Evolutionary conservation across 2,329 filamentous ascomycete species (phyloP).

Genomic region (Fusarium cicatricum): DNA sequence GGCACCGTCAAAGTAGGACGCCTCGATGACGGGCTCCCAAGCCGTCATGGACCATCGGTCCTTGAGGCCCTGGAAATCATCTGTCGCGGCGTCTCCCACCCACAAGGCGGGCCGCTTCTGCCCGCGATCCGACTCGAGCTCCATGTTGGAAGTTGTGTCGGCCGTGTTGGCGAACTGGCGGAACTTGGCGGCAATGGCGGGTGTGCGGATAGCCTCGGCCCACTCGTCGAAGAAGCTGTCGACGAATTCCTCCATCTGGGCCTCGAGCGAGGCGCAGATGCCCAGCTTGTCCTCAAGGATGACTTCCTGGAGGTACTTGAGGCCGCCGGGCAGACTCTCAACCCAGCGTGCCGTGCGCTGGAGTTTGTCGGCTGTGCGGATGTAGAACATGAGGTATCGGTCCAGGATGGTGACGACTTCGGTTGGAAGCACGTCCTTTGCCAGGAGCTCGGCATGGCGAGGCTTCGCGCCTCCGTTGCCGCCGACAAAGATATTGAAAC

Average conservation of each 20-base stretch:
- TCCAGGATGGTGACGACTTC: conserved; percentile 87
- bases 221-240: conserved; percentile 90
- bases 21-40: conserved; percentile 83
- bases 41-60: conserved; percentile 66
- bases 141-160: conserved; percentile 74
- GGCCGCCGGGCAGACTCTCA: conserved; percentile 82
- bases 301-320: conserved; percentile 83
- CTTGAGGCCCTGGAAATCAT: conserved; percentile 75
- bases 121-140: conserved; percentile 74
- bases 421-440: conserved; percentile 84
- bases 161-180: conserved; percentile 84
- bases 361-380: conserved; percentile 88
- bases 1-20: conserved; percentile 71
- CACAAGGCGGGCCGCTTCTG: conserved; percentile 81
- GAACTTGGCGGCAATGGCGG: conserved; percentile 74
- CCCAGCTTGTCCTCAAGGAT: conserved; percentile 87
- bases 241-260: conserved; percentile 87
- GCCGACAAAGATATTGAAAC: conserved; percentile 91
- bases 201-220: conserved; percentile 80
- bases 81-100: conserved; percentile 71
- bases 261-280: conserved; percentile 83
- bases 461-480: conserved; percentile 91
- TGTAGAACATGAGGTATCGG: conserved; percentile 92
- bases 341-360: conserved; percentile 91
- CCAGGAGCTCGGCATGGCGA: conserved; percentile 80